Conservation (phyloP, 225 moss, liverwort and hornwort species). For the Ulota crispa region DNA sequence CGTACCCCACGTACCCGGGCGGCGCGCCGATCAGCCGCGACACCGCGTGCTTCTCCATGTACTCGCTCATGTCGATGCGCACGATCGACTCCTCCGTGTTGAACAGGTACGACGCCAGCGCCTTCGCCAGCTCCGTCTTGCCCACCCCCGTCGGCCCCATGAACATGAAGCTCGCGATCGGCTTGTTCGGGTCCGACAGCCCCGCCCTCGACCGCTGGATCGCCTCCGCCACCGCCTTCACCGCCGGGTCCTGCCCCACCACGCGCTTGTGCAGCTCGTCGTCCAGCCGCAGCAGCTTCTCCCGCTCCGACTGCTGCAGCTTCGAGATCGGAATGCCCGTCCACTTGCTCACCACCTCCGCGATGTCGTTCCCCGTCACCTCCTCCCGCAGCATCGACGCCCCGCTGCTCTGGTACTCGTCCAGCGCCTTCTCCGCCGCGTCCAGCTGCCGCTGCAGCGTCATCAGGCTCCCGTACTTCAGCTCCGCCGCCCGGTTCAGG, state of each 20-base stretch:
- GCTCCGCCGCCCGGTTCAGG: constrained; percentile 86
- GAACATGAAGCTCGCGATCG: constrained; percentile 99
- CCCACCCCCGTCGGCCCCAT: constrained; percentile 99
- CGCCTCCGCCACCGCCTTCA: constrained; percentile 90
- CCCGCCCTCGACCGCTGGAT: constrained; percentile 98
- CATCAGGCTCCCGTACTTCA: constrained; percentile 94
- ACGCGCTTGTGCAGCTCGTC: constrained; percentile 94
- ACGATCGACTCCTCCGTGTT: constrained; percentile 92
- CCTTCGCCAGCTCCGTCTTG: constrained; percentile 93
- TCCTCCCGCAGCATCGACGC: constrained; percentile 98
- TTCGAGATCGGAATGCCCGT: constrained; percentile 93
- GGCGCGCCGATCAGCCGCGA: constrained; percentile 92
- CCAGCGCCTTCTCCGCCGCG: constrained; percentile 81
- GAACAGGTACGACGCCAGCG: constrained; percentile 81
- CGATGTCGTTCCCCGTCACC: constrained; percentile 93
- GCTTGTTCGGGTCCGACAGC: constrained; percentile 89
- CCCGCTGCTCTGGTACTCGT: constrained; percentile 84
- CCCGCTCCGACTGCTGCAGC: constrained; percentile 85
- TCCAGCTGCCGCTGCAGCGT: constrained; percentile 84
- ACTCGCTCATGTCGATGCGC: constrained; percentile 98
- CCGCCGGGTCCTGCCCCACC: constrained; percentile 89
- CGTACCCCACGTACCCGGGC: constrained; percentile 95
- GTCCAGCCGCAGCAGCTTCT: constrained; percentile 88
- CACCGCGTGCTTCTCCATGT: constrained; percentile 98
- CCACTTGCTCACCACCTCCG: constrained; percentile 99